Evolutionary conservation across 2,329 filamentous ascomycete species (phyloP), one percentile per base, ranked within the genome.

Genomic region (Emergomyces orientalis): DNA sequence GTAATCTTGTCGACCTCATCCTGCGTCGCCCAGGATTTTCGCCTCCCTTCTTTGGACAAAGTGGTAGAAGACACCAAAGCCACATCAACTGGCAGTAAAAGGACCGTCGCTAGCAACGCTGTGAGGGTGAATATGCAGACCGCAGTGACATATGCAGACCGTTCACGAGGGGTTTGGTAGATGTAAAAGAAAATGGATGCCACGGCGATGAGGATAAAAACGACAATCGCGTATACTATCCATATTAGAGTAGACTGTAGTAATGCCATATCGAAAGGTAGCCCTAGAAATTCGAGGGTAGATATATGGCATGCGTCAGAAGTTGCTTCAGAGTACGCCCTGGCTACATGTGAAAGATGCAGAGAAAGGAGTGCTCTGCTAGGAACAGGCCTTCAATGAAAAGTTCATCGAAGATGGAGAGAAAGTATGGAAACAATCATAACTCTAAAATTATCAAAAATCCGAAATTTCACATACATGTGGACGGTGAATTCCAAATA

Each of bases 11-110:
- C 83, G 64, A 97, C 86, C 61, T 86, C 86, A 67, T 88, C 84
- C 32, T 90, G 89, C 0, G 90, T 95, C 13, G 94, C 94, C 94
- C 94, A 99, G 69, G 93, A 87, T 76, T 97, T 97, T 79, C 96
- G 95, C 58, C 83, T 83, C 64, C 94, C 94, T 41, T 88, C 80
- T 58, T 86, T 84, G 6, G 87, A 84, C 62, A 87, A 87, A 17
- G 86, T 88, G 0, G 94, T 99, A 7, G 91, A 91, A 1, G 93
- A 97, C 57, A 97, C 88, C 69, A 99, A 84, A 13, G 94, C 94
- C 68, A 97, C 91, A 75, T 99, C 94, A 74, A 97, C 93, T 30
- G 94, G 94, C 34, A 97, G 85, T 27, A 99, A 84, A 41, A 99
- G 84, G 34, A 97, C 87, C 0, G 94, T 99, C 17, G 94, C 94